Evolutionary conservation across 108 stramenopile genomes (phyloP), one percentile per base, ranked within the genome.

Genomic region (Skeletonema potamos): DNA sequence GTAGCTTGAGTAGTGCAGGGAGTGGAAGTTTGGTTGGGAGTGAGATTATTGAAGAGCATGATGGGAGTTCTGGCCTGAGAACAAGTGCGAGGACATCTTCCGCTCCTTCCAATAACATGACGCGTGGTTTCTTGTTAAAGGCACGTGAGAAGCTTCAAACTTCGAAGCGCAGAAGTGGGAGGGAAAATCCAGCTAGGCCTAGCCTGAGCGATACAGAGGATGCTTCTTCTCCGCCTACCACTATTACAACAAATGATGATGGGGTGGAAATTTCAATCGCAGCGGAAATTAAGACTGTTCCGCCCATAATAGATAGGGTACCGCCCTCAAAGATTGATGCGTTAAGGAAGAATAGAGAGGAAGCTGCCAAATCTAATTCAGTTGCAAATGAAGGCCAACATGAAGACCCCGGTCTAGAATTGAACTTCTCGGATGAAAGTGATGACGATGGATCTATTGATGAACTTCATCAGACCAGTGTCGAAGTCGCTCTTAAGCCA

Each of bases 11-110:
- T 22, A 51, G 48, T 51, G 22, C 48, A 10, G 48, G 48, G 48
- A 51, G 48, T 51, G 48, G 48, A 51, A 51, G 48, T 24, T 51
- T 51, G 48, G 48, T 51, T 22, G 48, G 48, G 1, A 51, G 48
- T 51, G 48, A 51, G 22, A 51, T 51, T 51, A 51, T 51, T 24
- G 48, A 51, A 22, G 48, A 51, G 48, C 48, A 51, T 22, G 48
- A 51, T 51, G 48, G 9, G 22, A 20, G 22, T 22, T 51, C 48
- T 9, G 48, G 48, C 22, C 8, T 51, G 22, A 51, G n/a, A 51
- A 22, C 18, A 51, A 24, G 10, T 41, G 39, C 22, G 18, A 51
- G 48, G 48, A 51, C 22, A 24, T 20, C 48, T 51, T 24, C 20
- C 0, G 6, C 48, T 24, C 48, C 48, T 9, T 51, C 48, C 0